Evolutionary conservation across 164 flowering plant genomes (phyloP).

Genomic region (Euptelea pleiosperma): DNA sequence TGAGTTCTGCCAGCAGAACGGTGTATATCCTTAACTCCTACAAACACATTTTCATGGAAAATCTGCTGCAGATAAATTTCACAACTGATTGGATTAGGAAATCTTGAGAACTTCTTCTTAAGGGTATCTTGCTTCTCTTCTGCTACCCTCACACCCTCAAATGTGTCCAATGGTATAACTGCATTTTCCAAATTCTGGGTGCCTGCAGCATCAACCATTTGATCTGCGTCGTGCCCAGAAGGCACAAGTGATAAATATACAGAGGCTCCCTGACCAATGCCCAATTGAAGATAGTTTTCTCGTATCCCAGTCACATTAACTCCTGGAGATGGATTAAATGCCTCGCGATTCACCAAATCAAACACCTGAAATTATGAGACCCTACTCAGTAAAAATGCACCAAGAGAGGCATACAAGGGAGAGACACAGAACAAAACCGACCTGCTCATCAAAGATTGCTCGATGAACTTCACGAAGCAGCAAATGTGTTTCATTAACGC

Average conservation of each 20-base stretch:
- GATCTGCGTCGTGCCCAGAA: slow-evolving; percentile 38
- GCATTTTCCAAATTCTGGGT: slow-evolving; percentile 35
- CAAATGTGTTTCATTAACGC: slow-evolving; percentile 55
- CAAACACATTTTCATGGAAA: slow-evolving; percentile 67
- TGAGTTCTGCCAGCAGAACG: slow-evolving; percentile 32
- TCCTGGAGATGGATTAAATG: slow-evolving; percentile 58
- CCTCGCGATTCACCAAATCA: slow-evolving; percentile 89
- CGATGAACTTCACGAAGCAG: slow-evolving; percentile 72
- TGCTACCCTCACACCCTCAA: slow-evolving; percentile 27
- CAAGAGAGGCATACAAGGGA: not conserved
- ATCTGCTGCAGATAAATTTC: slow-evolving; percentile 83
- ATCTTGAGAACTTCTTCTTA: slow-evolving; percentile 21
- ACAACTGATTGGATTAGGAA: slow-evolving; percentile 52
- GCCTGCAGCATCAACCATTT: slow-evolving; percentile 22
- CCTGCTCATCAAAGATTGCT: slow-evolving; percentile 89
- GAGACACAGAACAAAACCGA: slow-evolving; percentile 11
- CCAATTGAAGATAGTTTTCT: slow-evolving; percentile 70
- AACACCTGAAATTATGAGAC: slow-evolving; percentile 58
- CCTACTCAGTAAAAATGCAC: slow-evolving; percentile 2
- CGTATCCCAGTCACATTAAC: slow-evolving; percentile 73
- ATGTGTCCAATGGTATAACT: slow-evolving; percentile 35
- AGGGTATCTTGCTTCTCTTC: slow-evolving; percentile 31
- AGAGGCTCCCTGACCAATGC: slow-evolving; percentile 67
- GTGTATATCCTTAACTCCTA: slow-evolving; percentile 44
- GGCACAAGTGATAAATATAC: slow-evolving; percentile 64